Percentiles rank a stretch among this genome's conserved stretches.
These are phyloP conservation scores for Neurospora sp. DNA, from an alignment of 495 filamentous ascomycete genomes.

Conservation along the genomic window DNA sequence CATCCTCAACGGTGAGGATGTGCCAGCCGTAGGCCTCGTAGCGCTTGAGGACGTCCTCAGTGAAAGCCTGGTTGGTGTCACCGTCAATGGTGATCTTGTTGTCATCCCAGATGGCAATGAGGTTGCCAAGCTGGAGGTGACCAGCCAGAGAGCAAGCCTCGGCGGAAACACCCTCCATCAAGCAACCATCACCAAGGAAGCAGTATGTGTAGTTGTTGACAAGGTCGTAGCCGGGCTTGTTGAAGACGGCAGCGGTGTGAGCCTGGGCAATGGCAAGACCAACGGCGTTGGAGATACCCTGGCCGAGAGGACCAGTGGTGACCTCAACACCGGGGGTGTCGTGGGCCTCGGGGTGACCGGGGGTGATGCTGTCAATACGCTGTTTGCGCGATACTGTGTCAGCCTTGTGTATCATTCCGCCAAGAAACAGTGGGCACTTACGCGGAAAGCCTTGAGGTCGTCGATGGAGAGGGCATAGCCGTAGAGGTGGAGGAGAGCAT, in stretches of 20 bases:
- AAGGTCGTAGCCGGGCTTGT: conserved; percentile 90
- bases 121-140: conserved; percentile 93
- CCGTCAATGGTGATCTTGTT: conserved; percentile 93
- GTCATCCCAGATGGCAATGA: conserved; percentile 95
- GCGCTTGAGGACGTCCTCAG: conserved; percentile 90
- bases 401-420: conserved; percentile 1
- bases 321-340: conserved; percentile 96
- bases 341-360: conserved; percentile 92
- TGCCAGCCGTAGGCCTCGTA: conserved; percentile 99
- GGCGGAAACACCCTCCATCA: conserved; percentile 94
- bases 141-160: conserved; percentile 90
- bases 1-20: conserved; percentile 72
- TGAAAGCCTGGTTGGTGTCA: conserved; percentile 91
- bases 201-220: conserved; percentile 93
- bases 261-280: conserved; percentile 94
- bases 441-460: conserved; percentile 90
- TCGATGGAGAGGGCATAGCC: conserved; percentile 80
- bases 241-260: conserved; percentile 82
- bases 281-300: conserved; percentile 91
- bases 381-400: conserved; percentile 22
- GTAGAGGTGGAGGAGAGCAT: conserved; percentile 94
- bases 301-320: conserved; percentile 91
- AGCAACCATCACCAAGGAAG: conserved; percentile 97
- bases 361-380: conserved; percentile 85
- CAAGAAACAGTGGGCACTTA: conserved; percentile 38